Evolutionary conservation across 176 grass and related monocot genomes (phyloP).

Genomic region (Elaeis guineensis): DNA sequence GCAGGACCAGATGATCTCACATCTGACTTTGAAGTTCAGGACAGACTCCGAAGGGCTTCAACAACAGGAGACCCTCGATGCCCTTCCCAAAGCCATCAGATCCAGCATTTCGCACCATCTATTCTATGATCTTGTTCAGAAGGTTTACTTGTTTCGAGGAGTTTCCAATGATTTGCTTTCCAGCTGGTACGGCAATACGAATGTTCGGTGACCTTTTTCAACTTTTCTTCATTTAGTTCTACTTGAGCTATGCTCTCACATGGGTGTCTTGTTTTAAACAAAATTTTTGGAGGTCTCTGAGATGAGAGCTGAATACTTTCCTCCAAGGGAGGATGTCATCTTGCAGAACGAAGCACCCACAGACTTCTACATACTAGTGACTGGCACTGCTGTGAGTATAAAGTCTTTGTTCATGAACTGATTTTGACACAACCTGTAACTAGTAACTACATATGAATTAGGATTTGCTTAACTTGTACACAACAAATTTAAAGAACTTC

Average conservation of each 20-base stretch:
- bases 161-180: slow-evolving; percentile 87
- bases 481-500: neutral
- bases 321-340: slow-evolving; percentile 97
- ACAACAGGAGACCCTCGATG: slow-evolving; percentile 89
- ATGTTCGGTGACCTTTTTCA: neutral
- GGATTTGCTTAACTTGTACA: too few species aligned
- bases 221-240: neutral
- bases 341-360: slow-evolving; percentile 97
- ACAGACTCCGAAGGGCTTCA: slow-evolving; percentile 99
- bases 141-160: slow-evolving; percentile 64
- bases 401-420: neutral
- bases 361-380: slow-evolving; percentile 92
- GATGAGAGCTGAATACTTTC: slow-evolving; percentile 98
- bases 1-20: slow-evolving; percentile 99
- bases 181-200: slow-evolving; percentile 50
- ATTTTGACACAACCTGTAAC: slow-evolving; percentile 6
- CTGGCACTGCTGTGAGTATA: slow-evolving; percentile 56
- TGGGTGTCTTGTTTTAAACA: neutral
- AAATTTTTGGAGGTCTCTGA: slow-evolving; percentile 63
- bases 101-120: slow-evolving; percentile 95
- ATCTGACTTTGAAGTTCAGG: slow-evolving; percentile 93
- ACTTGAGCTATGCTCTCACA: slow-evolving; percentile 13
- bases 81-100: slow-evolving; percentile 85
- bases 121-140: slow-evolving; percentile 68
- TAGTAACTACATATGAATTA: slow-evolving; percentile 8